Evolutionary conservation across 352 stramenopile species (phyloP), one percentile per base, ranked within the genome.

Genomic region (Saprolegnia parasitica): DNA sequence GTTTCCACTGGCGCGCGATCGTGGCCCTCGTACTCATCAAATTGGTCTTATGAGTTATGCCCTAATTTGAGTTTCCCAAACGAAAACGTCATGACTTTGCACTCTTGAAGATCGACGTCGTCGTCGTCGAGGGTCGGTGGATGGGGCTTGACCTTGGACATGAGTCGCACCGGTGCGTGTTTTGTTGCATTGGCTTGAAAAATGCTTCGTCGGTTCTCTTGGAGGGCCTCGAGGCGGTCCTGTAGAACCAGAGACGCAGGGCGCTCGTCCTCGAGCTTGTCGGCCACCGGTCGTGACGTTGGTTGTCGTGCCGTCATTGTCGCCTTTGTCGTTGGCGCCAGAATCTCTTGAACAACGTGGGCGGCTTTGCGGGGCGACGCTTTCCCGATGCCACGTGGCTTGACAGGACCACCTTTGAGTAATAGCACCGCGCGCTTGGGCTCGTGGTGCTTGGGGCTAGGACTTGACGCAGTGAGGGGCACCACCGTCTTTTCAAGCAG

Each of bases 21-120:
- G n/a, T n/a, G n/a, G n/a, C n/a, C n/a, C n/a, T n/a, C n/a, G n/a
- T n/a, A n/a, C n/a, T n/a, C n/a, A n/a, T n/a, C n/a, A n/a, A n/a
- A n/a, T n/a, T n/a, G n/a, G n/a, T n/a, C 29, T 35, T 35, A 35
- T 2, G 29, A 35, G 2, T 2, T 35, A 5, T 2, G 29, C 5
- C 83, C 78, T 21, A 84, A 80, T 67, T 84, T 84, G 65, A 66
- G 68, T 74, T 81, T 56, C 10, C 50, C 26, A 46, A 35, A 65
- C 15, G 58, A 26, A 15, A 71, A 32, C 3, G 52, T 60, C 52
- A 60, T 60, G 52, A 60, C 52, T 60, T 60, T 60, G 35, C 52
- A 60, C 35, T 60, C 52, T 60, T 60, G 52, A 1, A 40, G 24
- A 42, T 60, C 52, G 35, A n/a, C n/a, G 3, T 60, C 52, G 20